These are phyloP conservation scores for Stenocarpella maydis DNA, from an alignment of 2,329 filamentous ascomycete genomes.

Conservation along the genomic window DNA sequence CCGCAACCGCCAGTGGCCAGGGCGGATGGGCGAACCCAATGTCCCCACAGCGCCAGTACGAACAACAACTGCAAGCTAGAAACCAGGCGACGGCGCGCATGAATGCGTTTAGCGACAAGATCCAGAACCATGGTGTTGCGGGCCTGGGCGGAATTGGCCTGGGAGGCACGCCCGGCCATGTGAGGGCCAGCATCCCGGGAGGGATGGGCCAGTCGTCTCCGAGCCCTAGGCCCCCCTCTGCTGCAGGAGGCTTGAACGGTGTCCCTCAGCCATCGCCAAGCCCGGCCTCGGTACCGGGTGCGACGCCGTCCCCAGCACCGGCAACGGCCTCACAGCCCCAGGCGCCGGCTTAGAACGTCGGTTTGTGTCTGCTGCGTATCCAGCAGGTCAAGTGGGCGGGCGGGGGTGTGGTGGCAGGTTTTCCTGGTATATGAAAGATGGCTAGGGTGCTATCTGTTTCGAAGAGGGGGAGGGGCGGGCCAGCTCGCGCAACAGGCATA, in stretches of 20 bases:
- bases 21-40: constrained; percentile 29
- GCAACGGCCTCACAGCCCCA: constrained; percentile 46
- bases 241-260: constrained; percentile 37
- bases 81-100: constrained; percentile 26
- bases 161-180: constrained; percentile 45
- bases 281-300: constrained; percentile 37
- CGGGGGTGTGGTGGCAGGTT: neutral
- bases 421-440: neutral
- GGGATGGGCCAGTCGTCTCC: constrained; percentile 46
- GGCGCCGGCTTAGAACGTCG: constrained; percentile 36
- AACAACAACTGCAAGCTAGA: constrained; percentile 26
- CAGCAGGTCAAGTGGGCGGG: neutral
- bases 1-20: constrained; percentile 13
- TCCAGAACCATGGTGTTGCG: constrained; percentile 51
- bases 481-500: neutral
- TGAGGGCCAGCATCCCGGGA: constrained; percentile 49
- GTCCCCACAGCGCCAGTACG: constrained; percentile 44
- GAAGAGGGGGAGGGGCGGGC: neutral
- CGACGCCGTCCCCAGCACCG: constrained; percentile 44
- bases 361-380: neutral
- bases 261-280: constrained; percentile 35
- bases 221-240: constrained; percentile 41
- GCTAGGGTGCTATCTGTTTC: neutral
- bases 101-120: constrained; percentile 37
- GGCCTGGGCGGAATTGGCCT: constrained; percentile 50